Evolutionary conservation across 2,329 filamentous ascomycete species (phyloP).

Genomic region (Dactylellina haptotyla): DNA sequence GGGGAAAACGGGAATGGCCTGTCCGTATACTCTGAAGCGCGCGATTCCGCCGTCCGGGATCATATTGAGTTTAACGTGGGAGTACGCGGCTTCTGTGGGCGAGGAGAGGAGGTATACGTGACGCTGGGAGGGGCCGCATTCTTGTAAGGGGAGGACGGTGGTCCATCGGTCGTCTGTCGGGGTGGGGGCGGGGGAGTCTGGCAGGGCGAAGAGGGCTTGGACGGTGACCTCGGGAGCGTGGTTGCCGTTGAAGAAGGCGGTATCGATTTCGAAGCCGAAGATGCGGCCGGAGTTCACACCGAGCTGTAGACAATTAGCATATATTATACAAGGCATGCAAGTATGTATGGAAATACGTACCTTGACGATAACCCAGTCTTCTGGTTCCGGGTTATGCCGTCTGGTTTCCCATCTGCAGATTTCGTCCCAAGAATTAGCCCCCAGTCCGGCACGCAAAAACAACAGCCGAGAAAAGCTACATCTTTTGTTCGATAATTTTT

Average conservation of each 20-base stretch:
- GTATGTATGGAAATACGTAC: slow-evolving; percentile 19
- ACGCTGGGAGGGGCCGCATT: slow-evolving; percentile 77
- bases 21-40: slow-evolving; percentile 79
- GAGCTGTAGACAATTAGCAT: slow-evolving; percentile 60
- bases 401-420: slow-evolving; percentile 67
- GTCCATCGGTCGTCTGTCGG: slow-evolving; percentile 68
- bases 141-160: slow-evolving; percentile 73
- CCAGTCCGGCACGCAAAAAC: not conserved
- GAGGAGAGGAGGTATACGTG: slow-evolving; percentile 76
- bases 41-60: slow-evolving; percentile 87
- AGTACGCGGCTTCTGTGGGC: slow-evolving; percentile 74
- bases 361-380: slow-evolving; percentile 73
- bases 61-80: slow-evolving; percentile 83
- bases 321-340: not conserved
- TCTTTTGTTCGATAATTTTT: not conserved
- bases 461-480: no score
- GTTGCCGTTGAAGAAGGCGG: slow-evolving; percentile 83
- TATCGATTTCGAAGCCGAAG: slow-evolving; percentile 80
- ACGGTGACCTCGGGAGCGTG: slow-evolving; percentile 82
- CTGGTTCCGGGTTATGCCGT: slow-evolving; percentile 71
- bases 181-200: slow-evolving; percentile 66
- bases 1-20: slow-evolving; percentile 80
- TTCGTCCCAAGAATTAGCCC: slow-evolving; percentile 7
- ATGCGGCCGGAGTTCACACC: slow-evolving; percentile 77
- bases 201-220: slow-evolving; percentile 76